Evolutionary conservation across 805 yeast genomes (phyloP), one percentile per base, ranked within the genome.

Genomic region (Ogataea salicorniae): DNA sequence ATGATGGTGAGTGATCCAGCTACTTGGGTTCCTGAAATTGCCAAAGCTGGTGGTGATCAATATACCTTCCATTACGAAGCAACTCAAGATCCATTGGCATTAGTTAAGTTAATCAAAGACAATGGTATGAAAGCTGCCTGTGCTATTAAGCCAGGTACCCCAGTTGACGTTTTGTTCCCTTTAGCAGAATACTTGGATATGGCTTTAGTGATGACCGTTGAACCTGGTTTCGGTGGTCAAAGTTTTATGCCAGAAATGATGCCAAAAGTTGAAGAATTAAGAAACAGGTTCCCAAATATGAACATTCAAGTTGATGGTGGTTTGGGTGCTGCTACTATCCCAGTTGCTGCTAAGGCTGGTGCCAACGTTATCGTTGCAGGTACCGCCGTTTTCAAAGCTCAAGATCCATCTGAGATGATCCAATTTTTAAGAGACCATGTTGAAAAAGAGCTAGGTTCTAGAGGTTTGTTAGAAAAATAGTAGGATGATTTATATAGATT

Each of bases 161-260:
- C 94, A 0, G 95, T 87, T 33, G 95, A 86, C 48, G 96, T 80
- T 3, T 75, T 91, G 39, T 82, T 74, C 59, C 91, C 87, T 29
- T 70, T 87, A 50, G 92, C 84, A 26, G 84, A 84, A 41, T 73
- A 79, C 47, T 75, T 94, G 56, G 98, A 94, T 66, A 88, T 92
- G 97, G 91, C 89, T 15, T 75, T 94, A 49, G 84, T 94, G 38
- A 94, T 94, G 98, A 94, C 99, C 2, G 99, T 94, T 33, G 99
- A 94, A 70, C 99, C 99, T 14, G 99, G 99, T 1, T 94, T 94
- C 64, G 99, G 99, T 26, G 99, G 99, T 45, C 99, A 94, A 71
- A 85, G 85, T 66, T 94, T 94, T 74, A 91, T 88, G 97, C 72
- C 81, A 22, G 87, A 81, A 51, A 91, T 92, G 97, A 91, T 94